Evolutionary conservation across 1,284 basidiomycete genomes (phyloP), one percentile per base, ranked within the genome.

Genomic region (Papiliotrema laurentii): DNA sequence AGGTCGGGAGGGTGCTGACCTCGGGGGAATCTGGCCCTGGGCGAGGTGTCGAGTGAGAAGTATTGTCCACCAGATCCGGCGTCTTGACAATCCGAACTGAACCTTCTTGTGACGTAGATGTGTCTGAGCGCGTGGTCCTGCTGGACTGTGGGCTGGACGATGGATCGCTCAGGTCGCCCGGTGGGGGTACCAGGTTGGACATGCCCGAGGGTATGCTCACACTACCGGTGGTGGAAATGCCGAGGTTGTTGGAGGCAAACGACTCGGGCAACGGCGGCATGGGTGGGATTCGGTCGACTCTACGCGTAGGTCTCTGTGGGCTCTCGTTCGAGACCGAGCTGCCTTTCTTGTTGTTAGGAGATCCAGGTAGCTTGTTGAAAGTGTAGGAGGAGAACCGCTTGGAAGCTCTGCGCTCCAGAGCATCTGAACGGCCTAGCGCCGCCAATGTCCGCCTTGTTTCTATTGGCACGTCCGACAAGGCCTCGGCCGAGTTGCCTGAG

Each of bases 341-440:
- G 16, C 31, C 37, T 33, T 51, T 41, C 41, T 61, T 59, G 43
- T 61, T 64, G 19, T 55, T 58, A 68, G 64, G 63, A 4, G 62
- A 61, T 16, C 84, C 82, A 1, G 89, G 70, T 0, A 71, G 86
- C 84, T 94, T 96, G 58, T 88, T 86, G 64, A 97, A 89, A 45
- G 92, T 90, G 69, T 96, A 98, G 1, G 87, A 87, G 47, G 92
- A 97, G 76, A 94, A 98, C 0, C 94, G 86, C 68, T 97, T 97
- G 24, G 89, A 93, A 3, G 94, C 94, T 35, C 94, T 80, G 10
- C 94, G 83, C 65, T 94, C 90, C 18, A 97, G 80, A 1, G 85
- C 82, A 58, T 96, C 92, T 37, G 83, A 83, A 56, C 85, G 83
- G 70, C 93, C 87, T 36, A 98, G 79, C 1, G 90, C 90, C 10